Evolutionary conservation across 2,329 filamentous ascomycete species (phyloP).

Genomic region (Penicillium freii): DNA sequence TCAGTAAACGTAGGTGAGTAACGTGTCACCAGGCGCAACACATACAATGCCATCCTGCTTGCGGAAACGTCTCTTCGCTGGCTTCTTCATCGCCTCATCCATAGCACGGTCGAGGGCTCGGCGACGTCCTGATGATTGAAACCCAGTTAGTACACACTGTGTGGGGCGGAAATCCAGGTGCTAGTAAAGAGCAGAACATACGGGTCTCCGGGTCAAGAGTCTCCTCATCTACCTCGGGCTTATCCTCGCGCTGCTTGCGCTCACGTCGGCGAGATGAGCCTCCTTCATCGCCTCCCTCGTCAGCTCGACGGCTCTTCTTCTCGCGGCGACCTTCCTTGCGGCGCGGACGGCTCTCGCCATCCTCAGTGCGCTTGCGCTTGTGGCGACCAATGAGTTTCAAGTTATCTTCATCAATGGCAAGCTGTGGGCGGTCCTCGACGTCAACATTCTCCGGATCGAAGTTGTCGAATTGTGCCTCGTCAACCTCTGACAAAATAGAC

Average conservation of each 20-base stretch:
- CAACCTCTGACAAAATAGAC: slow-evolving; percentile 62
- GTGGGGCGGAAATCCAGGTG: no score
- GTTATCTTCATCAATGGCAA: slow-evolving; percentile 61
- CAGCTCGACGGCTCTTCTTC: slow-evolving; percentile 67
- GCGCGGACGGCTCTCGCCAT: slow-evolving; percentile 66
- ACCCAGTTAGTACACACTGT: not conserved
- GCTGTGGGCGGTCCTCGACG: slow-evolving; percentile 58
- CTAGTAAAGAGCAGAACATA: slow-evolving; percentile 40
- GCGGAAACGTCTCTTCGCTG: slow-evolving; percentile 64
- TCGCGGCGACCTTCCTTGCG: slow-evolving; percentile 59
- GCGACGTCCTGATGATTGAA: slow-evolving; percentile 56
- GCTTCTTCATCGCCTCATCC: slow-evolving; percentile 82
- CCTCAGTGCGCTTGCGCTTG: slow-evolving; percentile 63
- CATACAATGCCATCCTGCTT: slow-evolving; percentile 86
- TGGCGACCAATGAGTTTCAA: slow-evolving; percentile 61
- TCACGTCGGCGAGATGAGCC: slow-evolving; percentile 50
- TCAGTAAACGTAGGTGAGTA: slow-evolving; percentile 9
- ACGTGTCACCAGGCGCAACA: slow-evolving; percentile 16
- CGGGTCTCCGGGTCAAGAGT: slow-evolving; percentile 80
- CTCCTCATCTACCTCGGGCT: slow-evolving; percentile 67
- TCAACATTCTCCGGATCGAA: slow-evolving; percentile 62
- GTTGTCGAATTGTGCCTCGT: slow-evolving; percentile 64
- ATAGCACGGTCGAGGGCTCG: slow-evolving; percentile 83
- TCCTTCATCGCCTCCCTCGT: slow-evolving; percentile 56
- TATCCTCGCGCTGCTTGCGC: slow-evolving; percentile 52